These are phyloP conservation scores for Quercus alba DNA, from an alignment of 306 rosid genomes.

Conservation along the genomic window DNA sequence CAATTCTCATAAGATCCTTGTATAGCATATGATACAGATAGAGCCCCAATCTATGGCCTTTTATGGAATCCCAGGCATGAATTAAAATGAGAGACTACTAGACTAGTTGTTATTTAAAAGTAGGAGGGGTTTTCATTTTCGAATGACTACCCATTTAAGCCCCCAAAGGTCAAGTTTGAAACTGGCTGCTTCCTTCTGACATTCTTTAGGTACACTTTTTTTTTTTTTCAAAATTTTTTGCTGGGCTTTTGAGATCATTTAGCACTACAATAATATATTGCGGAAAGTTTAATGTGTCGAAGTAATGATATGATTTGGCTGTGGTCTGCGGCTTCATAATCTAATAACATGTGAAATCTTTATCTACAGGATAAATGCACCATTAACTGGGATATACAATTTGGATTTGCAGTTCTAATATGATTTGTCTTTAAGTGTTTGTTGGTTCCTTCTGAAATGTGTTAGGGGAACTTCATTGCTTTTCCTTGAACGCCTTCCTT, in stretches of 20 bases:
- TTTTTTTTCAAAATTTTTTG: background rate
- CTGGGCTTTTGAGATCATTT: background rate
- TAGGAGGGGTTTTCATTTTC: slow-evolving; percentile 6
- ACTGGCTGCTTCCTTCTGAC: slow-evolving; percentile 89
- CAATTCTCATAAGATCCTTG: background rate
- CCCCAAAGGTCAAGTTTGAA: slow-evolving; percentile 90
- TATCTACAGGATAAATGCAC: no score
- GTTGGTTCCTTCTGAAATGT: no score
- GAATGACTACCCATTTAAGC: slow-evolving; percentile 86
- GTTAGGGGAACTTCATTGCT: no score
- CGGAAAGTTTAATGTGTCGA: background rate
- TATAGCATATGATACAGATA: background rate
- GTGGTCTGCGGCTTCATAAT: no score
- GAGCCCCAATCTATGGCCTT: background rate
- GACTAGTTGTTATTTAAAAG: background rate
- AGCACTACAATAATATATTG: background rate
- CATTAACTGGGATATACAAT: no score
- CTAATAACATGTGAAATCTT: no score
- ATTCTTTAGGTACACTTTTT: slow-evolving; percentile 76
- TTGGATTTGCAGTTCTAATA: no score
- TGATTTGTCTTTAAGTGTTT: no score
- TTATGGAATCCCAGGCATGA: background rate
- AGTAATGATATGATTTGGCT: no score
- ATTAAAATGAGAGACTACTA: slow-evolving; percentile 10
- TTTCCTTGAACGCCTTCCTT: no score